Evolutionary conservation across 202 grass and related monocot species (phyloP).

Genomic region (Digitaria exilis): DNA sequence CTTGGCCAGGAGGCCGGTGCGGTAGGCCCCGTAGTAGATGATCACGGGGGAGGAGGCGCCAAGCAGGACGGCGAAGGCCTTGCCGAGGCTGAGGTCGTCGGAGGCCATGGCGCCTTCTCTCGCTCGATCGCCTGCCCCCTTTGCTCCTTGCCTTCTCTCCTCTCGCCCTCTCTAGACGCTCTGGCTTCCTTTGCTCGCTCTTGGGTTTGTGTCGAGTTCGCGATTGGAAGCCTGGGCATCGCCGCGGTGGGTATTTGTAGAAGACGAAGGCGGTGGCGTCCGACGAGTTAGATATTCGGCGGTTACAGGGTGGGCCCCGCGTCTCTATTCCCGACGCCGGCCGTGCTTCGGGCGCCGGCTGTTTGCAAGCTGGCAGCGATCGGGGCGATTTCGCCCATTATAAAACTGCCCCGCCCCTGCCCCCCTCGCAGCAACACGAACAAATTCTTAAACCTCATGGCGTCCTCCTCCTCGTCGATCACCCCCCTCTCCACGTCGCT

Average conservation of each 20-base stretch:
- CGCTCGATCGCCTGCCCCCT: not conserved
- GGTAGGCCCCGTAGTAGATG: not conserved
- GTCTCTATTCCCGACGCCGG: not conserved
- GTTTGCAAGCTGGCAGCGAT: no score
- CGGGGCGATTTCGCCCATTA: no score
- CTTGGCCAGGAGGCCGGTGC: not conserved
- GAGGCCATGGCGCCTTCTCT: slow-evolving; percentile 1
- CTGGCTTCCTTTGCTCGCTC: slow-evolving; percentile 10
- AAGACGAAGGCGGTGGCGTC: not conserved
- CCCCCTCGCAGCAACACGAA: no score
- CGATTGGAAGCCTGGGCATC: not conserved
- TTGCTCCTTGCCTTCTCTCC: no score
- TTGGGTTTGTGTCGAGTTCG: slow-evolving; percentile 11
- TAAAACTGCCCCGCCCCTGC: no score
- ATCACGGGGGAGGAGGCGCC: not conserved
- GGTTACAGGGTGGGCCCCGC: not conserved
- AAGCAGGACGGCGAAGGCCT: not conserved
- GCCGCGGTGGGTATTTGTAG: slow-evolving; percentile 5
- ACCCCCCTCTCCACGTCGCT: no score
- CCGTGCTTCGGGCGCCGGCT: no score
- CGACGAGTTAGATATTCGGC: not conserved
- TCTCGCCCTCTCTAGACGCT: not conserved
- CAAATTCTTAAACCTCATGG: no score
- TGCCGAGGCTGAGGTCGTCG: not conserved
- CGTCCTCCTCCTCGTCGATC: no score